Percentiles rank a stretch among this genome's conserved stretches.
Evolutionary conservation across 2,329 filamentous ascomycete species (phyloP).

Genomic region (Cladosporium sp.): DNA sequence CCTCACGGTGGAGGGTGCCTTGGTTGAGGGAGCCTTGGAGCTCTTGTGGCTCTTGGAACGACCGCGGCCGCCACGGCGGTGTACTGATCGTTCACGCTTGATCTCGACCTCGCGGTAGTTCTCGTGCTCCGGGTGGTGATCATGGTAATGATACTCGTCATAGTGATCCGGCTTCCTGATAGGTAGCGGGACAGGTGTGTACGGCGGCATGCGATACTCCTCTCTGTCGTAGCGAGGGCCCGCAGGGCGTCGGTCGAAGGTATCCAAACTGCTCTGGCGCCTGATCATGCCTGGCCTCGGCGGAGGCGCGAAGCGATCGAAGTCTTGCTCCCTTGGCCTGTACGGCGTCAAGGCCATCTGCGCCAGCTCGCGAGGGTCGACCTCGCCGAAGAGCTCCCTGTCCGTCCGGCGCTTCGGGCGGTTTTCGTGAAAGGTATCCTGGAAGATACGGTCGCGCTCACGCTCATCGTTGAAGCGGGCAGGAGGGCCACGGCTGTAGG

Average conservation of each 20-base stretch:
- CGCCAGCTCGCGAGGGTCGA: slow-evolving; percentile 40
- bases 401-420: slow-evolving; percentile 30
- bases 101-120: slow-evolving; percentile 46
- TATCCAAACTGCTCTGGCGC: slow-evolving; percentile 83
- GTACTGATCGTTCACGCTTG: slow-evolving; percentile 39
- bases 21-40: slow-evolving; percentile 14
- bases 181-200: slow-evolving; percentile 64
- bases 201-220: slow-evolving; percentile 57
- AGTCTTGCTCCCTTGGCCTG: slow-evolving; percentile 47
- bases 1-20: slow-evolving; percentile 18
- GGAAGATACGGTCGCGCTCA: slow-evolving; percentile 47
- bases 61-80: slow-evolving; percentile 21
- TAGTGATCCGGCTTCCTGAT: slow-evolving; percentile 42
- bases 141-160: slow-evolving; percentile 60
- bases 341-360: slow-evolving; percentile 52
- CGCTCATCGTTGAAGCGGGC: slow-evolving; percentile 35
- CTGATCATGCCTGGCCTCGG: slow-evolving; percentile 64
- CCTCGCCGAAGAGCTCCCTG: slow-evolving; percentile 42
- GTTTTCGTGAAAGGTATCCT: slow-evolving; percentile 33
- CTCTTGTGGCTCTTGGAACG: slow-evolving; percentile 19
- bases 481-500: slow-evolving; percentile 26
- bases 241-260: slow-evolving; percentile 70
- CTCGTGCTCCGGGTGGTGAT: slow-evolving; percentile 41
- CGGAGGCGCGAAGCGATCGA: slow-evolving; percentile 34
- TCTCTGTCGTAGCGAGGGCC: slow-evolving; percentile 50